These are phyloP conservation scores for Platismatia glauca DNA, from an alignment of 495 filamentous ascomycete species.

Conservation along the genomic window DNA sequence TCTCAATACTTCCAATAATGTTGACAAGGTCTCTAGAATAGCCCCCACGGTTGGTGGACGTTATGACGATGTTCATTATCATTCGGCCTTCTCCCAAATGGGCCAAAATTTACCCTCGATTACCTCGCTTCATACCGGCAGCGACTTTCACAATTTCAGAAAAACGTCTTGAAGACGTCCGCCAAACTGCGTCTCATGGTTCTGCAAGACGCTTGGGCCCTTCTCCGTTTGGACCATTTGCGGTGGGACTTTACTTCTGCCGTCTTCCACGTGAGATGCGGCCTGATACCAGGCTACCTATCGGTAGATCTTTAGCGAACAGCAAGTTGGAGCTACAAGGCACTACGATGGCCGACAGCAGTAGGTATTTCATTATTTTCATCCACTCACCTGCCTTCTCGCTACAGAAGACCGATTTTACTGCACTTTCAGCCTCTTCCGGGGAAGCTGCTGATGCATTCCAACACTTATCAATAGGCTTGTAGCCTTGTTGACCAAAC, in stretches of 20 bases:
- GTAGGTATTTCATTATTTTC: neutral
- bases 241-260: neutral
- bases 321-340: neutral
- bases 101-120: neutral
- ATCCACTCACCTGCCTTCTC: constrained; percentile 5
- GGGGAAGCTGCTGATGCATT: neutral
- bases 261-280: constrained; percentile 2
- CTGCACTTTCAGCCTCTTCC: neutral
- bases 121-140: constrained; percentile 6
- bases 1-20: too few species aligned
- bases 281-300: neutral
- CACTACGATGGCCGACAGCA: neutral
- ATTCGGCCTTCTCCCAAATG: neutral
- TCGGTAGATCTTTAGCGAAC: neutral
- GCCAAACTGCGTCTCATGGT: constrained; percentile 5
- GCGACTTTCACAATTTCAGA: too few species aligned
- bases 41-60: constrained; percentile 6
- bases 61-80: neutral
- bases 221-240: neutral
- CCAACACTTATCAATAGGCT: too few species aligned
- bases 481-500: neutral
- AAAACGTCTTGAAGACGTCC: neutral
- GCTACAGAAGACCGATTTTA: constrained; percentile 1
- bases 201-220: neutral
- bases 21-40: constrained; percentile 14